Conservation (phyloP, 441 rosid genomes). For the Eutrema salsugineum region DNA sequence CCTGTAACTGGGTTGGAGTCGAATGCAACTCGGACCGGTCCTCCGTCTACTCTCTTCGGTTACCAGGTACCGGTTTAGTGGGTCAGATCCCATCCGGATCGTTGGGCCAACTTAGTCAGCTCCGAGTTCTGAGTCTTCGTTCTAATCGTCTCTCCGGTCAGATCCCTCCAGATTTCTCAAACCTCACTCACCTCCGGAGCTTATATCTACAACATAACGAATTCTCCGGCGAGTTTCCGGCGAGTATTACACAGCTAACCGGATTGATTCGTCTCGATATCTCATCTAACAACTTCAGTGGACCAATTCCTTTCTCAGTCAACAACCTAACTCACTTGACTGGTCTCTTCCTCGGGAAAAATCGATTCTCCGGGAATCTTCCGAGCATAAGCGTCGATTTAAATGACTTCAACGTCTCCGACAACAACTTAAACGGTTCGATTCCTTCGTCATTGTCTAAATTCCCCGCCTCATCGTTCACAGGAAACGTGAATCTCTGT, state of each 20-base stretch:
- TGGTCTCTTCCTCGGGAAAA: conserved; percentile 53
- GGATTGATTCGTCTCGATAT: conserved; percentile 74
- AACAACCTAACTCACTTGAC: conserved; percentile 66
- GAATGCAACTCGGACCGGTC: conserved; percentile 54
- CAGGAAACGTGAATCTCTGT: conserved; percentile 73
- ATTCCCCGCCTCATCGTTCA: conserved; percentile 51
- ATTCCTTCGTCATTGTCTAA: conserved; percentile 50
- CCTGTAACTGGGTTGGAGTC: conserved; percentile 82
- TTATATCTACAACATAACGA: conserved; percentile 62
- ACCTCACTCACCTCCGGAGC: conserved; percentile 64
- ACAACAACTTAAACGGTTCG: conserved; percentile 80
- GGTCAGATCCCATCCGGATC: conserved; percentile 70
- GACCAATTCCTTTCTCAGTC: conserved; percentile 63
- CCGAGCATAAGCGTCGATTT: conserved; percentile 53
- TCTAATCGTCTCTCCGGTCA: conserved; percentile 70
- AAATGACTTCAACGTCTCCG: conserved; percentile 54
- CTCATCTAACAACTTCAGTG: conserved; percentile 69
- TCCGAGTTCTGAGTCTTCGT: conserved; percentile 87
- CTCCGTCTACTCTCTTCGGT: conserved; percentile 56
- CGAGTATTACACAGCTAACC: conserved; percentile 38
- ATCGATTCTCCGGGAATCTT: conserved; percentile 61
- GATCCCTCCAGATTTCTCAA: conserved; percentile 85
- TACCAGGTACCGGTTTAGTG: conserved; percentile 78
- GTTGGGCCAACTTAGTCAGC: conserved; percentile 56
- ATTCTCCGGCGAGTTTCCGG: conserved; percentile 62